A percentile compares a stretch with the other conserved stretches of the same genome.
phyloP scores from a whole-genome alignment of 2,329 filamentous ascomycete genomes.

The Nothopassalora personata region DNA sequence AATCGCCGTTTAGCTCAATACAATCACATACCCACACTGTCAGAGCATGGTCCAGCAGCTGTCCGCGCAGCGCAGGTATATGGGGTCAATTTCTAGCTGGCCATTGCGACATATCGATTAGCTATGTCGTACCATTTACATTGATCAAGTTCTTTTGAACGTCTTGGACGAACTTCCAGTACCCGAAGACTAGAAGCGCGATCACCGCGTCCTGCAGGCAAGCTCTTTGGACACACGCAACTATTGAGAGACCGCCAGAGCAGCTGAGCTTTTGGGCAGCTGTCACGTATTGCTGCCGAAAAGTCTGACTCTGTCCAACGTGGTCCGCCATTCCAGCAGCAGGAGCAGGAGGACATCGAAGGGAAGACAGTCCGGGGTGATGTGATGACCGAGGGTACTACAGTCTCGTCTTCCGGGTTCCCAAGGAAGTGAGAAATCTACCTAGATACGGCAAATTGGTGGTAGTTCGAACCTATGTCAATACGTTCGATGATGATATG shows the following conservation, averaged over 20 bases:
- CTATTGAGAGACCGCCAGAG: not conserved
- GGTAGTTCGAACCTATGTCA: too few species aligned
- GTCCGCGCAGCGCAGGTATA: not conserved
- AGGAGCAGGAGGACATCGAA: not conserved
- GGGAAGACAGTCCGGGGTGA: not conserved
- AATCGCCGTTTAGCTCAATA: too few species aligned
- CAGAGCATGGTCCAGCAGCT: not conserved
- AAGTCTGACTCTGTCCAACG: too few species aligned
- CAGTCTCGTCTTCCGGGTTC: not conserved
- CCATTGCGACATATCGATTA: not conserved
- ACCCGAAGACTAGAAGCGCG: not conserved
- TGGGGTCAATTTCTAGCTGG: not conserved
- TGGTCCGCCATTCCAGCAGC: not conserved
- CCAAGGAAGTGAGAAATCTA: not conserved
- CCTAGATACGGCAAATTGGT: too few species aligned
- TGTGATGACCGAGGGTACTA: not conserved
- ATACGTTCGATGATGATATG: too few species aligned
- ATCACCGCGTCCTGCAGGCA: not conserved
- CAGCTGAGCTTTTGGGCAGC: not conserved
- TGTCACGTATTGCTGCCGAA: not conserved
- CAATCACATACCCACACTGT: too few species aligned
- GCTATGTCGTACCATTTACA: not conserved
- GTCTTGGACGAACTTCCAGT: not conserved
- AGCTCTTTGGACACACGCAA: not conserved
- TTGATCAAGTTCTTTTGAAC: not conserved